Base-by-base conservation (phyloP, 2,329 filamentous ascomycete species). In the Diplocarpon mali region DNA sequence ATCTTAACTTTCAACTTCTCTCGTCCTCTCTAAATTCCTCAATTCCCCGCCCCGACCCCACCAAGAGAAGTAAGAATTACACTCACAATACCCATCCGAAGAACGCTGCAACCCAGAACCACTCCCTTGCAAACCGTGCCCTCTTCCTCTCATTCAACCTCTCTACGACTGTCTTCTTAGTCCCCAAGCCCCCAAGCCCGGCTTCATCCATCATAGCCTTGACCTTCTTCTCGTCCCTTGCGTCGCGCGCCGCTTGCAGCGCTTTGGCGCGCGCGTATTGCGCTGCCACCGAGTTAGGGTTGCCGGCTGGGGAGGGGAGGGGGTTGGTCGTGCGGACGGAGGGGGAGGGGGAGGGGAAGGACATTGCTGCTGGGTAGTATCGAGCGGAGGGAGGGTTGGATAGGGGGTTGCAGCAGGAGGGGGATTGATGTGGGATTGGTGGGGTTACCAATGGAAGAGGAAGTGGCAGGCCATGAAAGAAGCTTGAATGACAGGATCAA, bases 21-120 rank as follows among this genome's bases (percentile, higher is more conserved):
- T 16, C 12, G 2, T 15, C 24, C 16, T 30, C 17, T 7, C 11
- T 8, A 16, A 10, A 15, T 38, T 38, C 6, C 4, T 28, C 17
- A 32, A 32, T 10, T 6, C 13, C 29, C 29, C 17, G 10, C 10
- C 20, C 27, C 6, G 35, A 29, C 12, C 6, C 15, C 38, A 24
- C n/a, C 7, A 36, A 17, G 11, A 35, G 24, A 34, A 24, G 39
- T 27, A 20, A 40, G 8, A 31, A 12, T 10, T 13, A 27, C 30
- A 45, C 60, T 57, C 46, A 62, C 60, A 61, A 49, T 38, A 62
- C 51, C 60, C 59, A 62, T 20, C 46, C 38, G 51, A 58, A 62
- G 40, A 57, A 57, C 8, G 52, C 57, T 27, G 52, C 40, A 35
- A 53, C 57, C 57, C 59, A 60, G 37, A 38, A 41, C 60, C 60